Conservation (phyloP, 164 flowering plant genomes). For the Nelumbo lutea region DNA sequence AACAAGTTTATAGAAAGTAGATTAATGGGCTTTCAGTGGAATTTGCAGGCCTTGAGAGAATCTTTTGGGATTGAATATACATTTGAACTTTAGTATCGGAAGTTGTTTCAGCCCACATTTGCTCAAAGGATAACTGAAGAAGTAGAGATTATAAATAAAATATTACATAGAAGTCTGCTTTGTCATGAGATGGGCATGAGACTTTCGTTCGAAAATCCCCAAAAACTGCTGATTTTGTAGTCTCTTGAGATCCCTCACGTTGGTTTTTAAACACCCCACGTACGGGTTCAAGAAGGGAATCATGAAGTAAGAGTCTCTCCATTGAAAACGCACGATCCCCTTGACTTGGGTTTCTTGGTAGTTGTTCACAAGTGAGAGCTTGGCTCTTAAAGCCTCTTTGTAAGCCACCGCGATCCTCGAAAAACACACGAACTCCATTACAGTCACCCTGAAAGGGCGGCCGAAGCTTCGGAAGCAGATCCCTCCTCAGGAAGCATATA, state of each 20-base stretch:
- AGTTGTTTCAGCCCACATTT: constrained; percentile 30
- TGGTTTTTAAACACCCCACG: constrained; percentile 28
- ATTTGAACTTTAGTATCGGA: constrained; percentile 40
- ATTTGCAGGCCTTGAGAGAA: constrained; percentile 17
- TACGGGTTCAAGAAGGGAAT: constrained; percentile 21
- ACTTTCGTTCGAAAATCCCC: constrained; percentile 36
- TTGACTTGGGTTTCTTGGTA: constrained; percentile 49
- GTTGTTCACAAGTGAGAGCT: constrained; percentile 21
- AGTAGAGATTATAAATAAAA: constrained; percentile 16
- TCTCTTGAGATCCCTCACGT: constrained; percentile 57
- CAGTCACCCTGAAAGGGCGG: constrained; percentile 74
- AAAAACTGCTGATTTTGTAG: constrained; percentile 41
- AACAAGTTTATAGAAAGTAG: constrained; percentile 1
- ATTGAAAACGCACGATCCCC: constrained; percentile 19
- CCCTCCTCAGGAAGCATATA: constrained; percentile 60
- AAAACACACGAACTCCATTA: constrained; percentile 29
- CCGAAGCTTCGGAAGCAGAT: constrained; percentile 68
- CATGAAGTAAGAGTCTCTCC: constrained; percentile 17
- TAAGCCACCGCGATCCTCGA: constrained; percentile 25
- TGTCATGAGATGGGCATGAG: constrained; percentile 17
- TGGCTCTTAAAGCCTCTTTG: constrained; percentile 10
- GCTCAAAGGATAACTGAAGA: constrained; percentile 20
- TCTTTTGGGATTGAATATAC: constrained; percentile 27
- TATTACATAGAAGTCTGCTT: constrained; percentile 24
- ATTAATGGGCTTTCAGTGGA: constrained; percentile 15